Base-by-base conservation (phyloP, 371 early-diverging fungal genomes). In the Circinella minor region DNA sequence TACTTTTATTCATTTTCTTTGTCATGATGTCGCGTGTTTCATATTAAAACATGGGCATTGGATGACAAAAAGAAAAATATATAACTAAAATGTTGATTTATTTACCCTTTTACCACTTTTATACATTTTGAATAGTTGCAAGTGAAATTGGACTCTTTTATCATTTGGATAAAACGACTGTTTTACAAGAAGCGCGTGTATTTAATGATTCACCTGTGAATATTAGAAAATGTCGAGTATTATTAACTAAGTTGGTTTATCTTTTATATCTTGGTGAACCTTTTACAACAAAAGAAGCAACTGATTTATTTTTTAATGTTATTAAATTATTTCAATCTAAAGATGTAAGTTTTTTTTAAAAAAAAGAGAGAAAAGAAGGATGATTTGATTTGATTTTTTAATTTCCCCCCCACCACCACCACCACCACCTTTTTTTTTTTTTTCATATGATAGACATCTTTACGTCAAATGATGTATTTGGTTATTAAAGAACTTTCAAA, bases 311-410 rank as follows among this genome's bases (percentile, higher is more conserved):
- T 84, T 99, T 99, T 78, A 93, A 94, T 76, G 94, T 96, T 72
- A 97, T 96, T n/a, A 96, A 97, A 86, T 91, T 98, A 62, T 99
- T 99, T 84, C 98, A 97, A 86, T 91, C 90, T 69, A 95, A 93
- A 80, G 98, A 98, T 84, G 96, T 95, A 89, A 77, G 91, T 38
- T n/a, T 51, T 8, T n/a, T 17, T 1, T 1, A 17, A 13, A 4
- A n/a, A 51, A 5, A 51, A 51, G 15, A 13, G 51, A 11, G 43
- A 3, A 43, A 43, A 9, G 43, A 43, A 3, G 3, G 11, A 6
- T n/a, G 43, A 6, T 6, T 43, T 43, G 15, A 13, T 15, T 51
- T 14, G 15, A 51, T 51, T 5, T 5, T 47, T 47, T 57, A 14
- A 14, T 2, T n/a, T 4, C n/a, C 1, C 9, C 9, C 47, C 11